Conservation (phyloP, 306 rosid genomes). For the Pachyrhizus erosus region DNA sequence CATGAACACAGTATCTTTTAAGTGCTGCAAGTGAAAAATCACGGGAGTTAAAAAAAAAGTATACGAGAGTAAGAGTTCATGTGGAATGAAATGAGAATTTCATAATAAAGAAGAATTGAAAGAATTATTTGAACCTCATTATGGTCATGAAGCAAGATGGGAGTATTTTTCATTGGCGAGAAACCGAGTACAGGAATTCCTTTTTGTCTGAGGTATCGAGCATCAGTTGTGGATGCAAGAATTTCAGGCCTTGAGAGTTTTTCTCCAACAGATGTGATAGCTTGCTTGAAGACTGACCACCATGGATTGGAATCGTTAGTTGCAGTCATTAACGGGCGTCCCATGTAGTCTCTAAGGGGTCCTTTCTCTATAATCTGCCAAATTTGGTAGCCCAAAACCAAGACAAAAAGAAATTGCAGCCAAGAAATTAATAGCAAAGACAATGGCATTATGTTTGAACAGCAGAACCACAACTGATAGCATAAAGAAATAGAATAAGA, state of each 20-base stretch:
- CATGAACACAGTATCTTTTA: constrained; percentile 72
- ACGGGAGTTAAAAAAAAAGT: not conserved
- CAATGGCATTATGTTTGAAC: constrained; percentile 16
- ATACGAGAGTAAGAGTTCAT: not conserved
- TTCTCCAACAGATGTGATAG: constrained; percentile 71
- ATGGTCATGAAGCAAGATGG: constrained; percentile 95
- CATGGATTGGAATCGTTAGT: constrained; percentile 84
- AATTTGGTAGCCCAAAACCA: constrained; percentile 33
- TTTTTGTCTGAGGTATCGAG: constrained; percentile 68
- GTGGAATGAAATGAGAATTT: not conserved
- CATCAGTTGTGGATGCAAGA: constrained; percentile 81
- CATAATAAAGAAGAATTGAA: constrained; percentile 4
- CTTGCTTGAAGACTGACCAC: constrained; percentile 85
- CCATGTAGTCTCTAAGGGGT: constrained; percentile 69
- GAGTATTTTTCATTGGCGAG: constrained; percentile 89
- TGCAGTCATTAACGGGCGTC: constrained; percentile 71
- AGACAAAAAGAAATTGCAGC: not conserved
- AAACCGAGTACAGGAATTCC: constrained; percentile 92
- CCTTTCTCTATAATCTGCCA: constrained; percentile 74
- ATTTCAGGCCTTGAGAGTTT: constrained; percentile 89
- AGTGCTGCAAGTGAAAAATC: constrained; percentile 61
- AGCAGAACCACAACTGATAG: not conserved
- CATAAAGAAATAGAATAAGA: not conserved
- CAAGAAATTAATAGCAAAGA: constrained; percentile 33
- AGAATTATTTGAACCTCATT: constrained; percentile 67